Evolutionary conservation across 164 flowering plant genomes (phyloP).

Genomic region (Liquidambar formosana): DNA sequence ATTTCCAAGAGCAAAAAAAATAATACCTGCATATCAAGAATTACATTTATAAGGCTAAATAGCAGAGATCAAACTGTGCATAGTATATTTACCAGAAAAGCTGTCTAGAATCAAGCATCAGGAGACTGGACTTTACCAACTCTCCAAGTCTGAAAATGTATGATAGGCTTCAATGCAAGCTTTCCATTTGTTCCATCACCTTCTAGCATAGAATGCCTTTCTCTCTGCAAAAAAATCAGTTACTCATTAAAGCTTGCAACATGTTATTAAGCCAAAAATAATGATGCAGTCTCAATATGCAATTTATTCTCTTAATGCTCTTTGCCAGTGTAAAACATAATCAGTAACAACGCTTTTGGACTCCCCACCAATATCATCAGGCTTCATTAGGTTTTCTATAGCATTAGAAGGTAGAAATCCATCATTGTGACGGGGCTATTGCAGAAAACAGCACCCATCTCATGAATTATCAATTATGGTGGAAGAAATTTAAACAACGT

Average conservation of each 20-base stretch:
- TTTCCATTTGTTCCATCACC: slow-evolving; percentile 60
- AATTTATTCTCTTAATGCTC: neutral
- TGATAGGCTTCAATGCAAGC: slow-evolving; percentile 64
- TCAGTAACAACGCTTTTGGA: too few relatives aligned
- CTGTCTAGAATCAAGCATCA: neutral
- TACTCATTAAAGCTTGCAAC: neutral
- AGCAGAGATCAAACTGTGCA: neutral
- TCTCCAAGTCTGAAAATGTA: slow-evolving; percentile 91
- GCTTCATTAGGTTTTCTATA: too few relatives aligned
- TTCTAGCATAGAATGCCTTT: slow-evolving; percentile 52
- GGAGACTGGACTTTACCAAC: slow-evolving; percentile 51
- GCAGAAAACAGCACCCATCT: neutral
- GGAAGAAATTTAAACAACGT: neutral
- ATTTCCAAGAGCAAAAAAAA: slow-evolving; percentile 85
- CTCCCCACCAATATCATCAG: too few relatives aligned
- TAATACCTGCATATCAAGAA: slow-evolving; percentile 58
- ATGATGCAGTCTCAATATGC: neutral
- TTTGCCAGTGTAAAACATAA: neutral
- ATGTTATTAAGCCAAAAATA: neutral
- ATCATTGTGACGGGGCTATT: neutral
- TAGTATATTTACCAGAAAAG: neutral
- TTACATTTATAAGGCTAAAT: neutral
- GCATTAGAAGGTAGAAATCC: neutral
- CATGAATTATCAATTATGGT: neutral
- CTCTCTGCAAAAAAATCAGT: slow-evolving; percentile 56